Evolutionary conservation across 1,284 basidiomycete genomes (phyloP), one percentile per base, ranked within the genome.

Genomic region (Cerioporus squamosus): DNA sequence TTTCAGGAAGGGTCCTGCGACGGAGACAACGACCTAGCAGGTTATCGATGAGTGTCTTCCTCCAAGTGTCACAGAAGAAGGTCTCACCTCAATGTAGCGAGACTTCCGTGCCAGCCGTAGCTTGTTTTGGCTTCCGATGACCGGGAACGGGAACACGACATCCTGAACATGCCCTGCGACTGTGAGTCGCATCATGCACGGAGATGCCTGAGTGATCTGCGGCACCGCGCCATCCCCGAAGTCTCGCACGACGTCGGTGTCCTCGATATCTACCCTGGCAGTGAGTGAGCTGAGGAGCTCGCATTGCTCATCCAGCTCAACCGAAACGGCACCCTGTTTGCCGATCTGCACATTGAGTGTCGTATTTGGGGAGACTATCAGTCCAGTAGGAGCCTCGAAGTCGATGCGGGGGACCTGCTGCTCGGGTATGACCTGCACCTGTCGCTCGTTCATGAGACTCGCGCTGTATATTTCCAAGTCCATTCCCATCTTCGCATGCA

Each of bases 61-160:
- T 76, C 75, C 5, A 5, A 5, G 3, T 40, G 17, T 20, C 18
- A 23, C 18, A 44, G 4, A 33, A n/a, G n/a, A 15, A 44, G 47
- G 17, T 40, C 31, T 57, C 72, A 84, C 84, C 73, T 86, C 83
- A 9, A 85, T 73, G 60, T 80, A 85, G 20, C 66, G 73, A 3
- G 82, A 85, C 60, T 79, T 81, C 29, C 84, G 76, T 7, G 82
- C 83, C 29, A 85, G 66, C 7, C 80, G 75, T 2, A 80, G 55
- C 62, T 72, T 82, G 10, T 53, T 46, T 38, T 70, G 60, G 8
- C 64, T 66, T 10, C 71, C 75, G 2, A 66, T 56, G 7, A 79
- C 62, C 6, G 75, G 74, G 46, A 74, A 71, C 10, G 77, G 75
- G 59, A 68, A 78, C n/a, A 61, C 33, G 10, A 78, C 54, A 33